Evolutionary conservation across 805 yeast species (phyloP), one percentile per base, ranked within the genome.

Genomic region (Candida pseudoglaebosa): DNA sequence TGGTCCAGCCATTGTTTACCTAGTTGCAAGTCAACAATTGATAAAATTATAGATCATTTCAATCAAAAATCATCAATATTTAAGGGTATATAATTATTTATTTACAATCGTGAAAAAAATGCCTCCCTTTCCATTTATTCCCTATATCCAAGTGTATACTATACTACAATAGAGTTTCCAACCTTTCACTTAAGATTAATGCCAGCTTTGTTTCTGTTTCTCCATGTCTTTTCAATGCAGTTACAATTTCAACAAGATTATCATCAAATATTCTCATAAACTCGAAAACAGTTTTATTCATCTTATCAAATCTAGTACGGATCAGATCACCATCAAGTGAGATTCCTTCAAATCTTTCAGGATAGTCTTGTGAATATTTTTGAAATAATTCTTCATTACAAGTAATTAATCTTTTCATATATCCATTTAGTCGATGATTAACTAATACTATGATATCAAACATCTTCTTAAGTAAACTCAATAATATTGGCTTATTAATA

Each of bases 401-500:
- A 38, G 73, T 43, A 21, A 80, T 70, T 42, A 81, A 56, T 4
- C 77, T 70, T 49, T 75, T 77, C 46, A 82, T 69, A 44, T 79
- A 57, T n/a, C 81, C 65, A 52, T 61, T 54, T 38, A 78, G 50
- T 43, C 75, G 76, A 40, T 67, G 66, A 47, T 75, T 71, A 49
- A 59, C 78, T 45, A 67, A 69, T 13, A 73, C 57, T 21, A 78
- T 63, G 34, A 76, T 60, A 30, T 71, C 68, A 41, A 78, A 60
- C 40, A 80, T 49, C 36, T 58, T 60, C 45, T 72, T 68, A 32
- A 77, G 49, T 12, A 70, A 59, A 34, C 69, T 66, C 32, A 82
- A 63, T 37, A 82, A 57, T 34, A 67, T 69, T 14, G 75, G 70
- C 40, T 78, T 77, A 2, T 90, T 81, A 38, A 85, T 65, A 54